Conservation (phyloP, 768 basidiomycete genomes). For the Tricholoma hemisulphureum region DNA sequence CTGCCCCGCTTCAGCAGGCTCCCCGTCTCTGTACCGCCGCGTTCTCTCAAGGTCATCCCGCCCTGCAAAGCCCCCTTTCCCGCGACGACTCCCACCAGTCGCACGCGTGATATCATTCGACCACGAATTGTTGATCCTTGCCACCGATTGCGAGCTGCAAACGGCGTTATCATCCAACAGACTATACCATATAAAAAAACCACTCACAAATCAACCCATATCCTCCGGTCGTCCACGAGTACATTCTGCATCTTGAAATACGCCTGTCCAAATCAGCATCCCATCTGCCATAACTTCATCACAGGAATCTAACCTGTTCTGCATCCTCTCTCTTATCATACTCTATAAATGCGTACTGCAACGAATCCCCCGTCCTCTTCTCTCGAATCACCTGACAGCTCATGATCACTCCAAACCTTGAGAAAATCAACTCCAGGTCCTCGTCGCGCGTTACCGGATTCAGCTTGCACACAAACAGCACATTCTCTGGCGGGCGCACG, state of each 20-base stretch:
- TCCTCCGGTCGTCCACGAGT: conserved; percentile 92
- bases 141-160: conserved; percentile 90
- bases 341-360: conserved; percentile 99
- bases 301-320: conserved; percentile 66
- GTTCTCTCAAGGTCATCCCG: conserved; percentile 75
- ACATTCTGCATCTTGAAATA: conserved; percentile 99
- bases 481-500: conserved; percentile 96
- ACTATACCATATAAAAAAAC: conserved; percentile 2
- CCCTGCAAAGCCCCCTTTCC: conserved; percentile 60
- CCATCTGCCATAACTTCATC: background rate
- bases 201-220: conserved; percentile 97
- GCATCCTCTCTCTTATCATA: conserved; percentile 93
- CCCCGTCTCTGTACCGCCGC: conserved; percentile 58
- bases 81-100: conserved; percentile 30
- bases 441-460: conserved; percentile 95
- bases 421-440: conserved; percentile 96
- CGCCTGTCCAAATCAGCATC: conserved; percentile 47
- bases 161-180: conserved; percentile 17
- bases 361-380: conserved; percentile 91
- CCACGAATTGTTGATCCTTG: conserved; percentile 79
- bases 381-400: conserved; percentile 98
- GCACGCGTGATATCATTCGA: conserved; percentile 70
- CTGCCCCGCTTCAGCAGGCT: conserved; percentile 19
- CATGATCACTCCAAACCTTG: conserved; percentile 91
- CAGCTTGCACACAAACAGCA: conserved; percentile 97